Percentiles rank a stretch among this genome's conserved stretches.
Conservation (phyloP, 225 moss, liverwort and hornwort genomes). For the Pleurozium schreberi region DNA sequence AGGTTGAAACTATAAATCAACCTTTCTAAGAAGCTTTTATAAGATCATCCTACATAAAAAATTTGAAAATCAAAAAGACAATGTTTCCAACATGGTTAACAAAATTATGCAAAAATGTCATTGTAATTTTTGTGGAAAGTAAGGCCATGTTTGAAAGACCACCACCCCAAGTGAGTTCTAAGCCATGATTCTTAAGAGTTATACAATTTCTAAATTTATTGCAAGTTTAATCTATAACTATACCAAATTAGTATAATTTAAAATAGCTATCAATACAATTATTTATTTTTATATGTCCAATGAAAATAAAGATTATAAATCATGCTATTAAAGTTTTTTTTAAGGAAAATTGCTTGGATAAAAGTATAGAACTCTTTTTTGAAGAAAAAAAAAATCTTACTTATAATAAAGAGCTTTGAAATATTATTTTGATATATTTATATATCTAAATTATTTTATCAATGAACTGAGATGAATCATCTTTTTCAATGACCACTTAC, state of each 20-base stretch:
- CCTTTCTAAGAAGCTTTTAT: background rate
- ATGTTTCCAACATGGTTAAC: fast-evolving
- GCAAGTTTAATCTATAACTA: background rate
- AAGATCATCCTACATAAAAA: background rate
- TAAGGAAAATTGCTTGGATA: background rate
- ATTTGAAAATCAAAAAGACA: too few species aligned
- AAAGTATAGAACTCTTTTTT: background rate
- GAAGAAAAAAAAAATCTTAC: background rate
- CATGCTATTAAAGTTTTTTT: background rate
- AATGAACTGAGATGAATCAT: background rate
- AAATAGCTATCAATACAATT: too few species aligned
- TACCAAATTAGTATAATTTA: background rate
- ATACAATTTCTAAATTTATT: background rate
- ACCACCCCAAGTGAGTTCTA: background rate
- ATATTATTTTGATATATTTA: too few species aligned
- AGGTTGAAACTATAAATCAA: background rate
- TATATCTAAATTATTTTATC: background rate
- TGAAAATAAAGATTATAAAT: background rate
- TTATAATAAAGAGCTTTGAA: background rate
- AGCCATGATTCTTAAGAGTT: too few species aligned
- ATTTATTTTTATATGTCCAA: background rate
- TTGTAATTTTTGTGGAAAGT: background rate
- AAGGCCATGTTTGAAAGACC: background rate
- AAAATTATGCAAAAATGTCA: background rate
- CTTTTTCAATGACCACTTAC: too few species aligned